phyloP scores from a whole-genome alignment of 495 filamentous ascomycete genomes.

The Xylaria castorea region DNA sequence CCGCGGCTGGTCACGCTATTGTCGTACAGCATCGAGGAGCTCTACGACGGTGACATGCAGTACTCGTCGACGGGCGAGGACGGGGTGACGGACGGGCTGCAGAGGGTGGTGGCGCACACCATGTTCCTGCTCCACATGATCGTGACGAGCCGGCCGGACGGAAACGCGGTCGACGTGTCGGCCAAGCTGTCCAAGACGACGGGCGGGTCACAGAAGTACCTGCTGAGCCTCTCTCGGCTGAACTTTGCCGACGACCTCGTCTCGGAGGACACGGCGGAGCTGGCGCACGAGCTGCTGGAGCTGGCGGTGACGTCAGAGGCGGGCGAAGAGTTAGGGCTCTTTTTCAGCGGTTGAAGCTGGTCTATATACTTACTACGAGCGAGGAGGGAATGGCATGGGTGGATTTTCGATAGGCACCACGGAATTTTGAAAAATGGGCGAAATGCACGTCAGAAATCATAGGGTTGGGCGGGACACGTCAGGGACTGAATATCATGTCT shows the following conservation, averaged over 20 bases:
- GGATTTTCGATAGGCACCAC: neutral
- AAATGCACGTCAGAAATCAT: neutral
- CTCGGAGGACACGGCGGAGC: slow-evolving; percentile 54
- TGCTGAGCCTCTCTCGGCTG: slow-evolving; percentile 51
- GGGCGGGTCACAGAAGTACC: slow-evolving; percentile 50
- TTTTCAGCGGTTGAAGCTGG: slow-evolving; percentile 44
- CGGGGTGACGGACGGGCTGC: slow-evolving; percentile 30
- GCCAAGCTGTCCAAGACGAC: slow-evolving; percentile 46
- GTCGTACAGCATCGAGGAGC: slow-evolving; percentile 50
- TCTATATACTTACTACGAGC: neutral
- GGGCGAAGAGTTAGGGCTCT: slow-evolving; percentile 47
- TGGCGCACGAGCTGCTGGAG: slow-evolving; percentile 56
- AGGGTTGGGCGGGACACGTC: neutral
- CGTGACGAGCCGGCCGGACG: slow-evolving; percentile 46
- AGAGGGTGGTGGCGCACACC: slow-evolving; percentile 37
- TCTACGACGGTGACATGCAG: slow-evolving; percentile 51
- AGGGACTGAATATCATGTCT: slow-evolving; percentile 7
- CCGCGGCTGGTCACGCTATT: slow-evolving; percentile 49
- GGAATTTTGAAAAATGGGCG: neutral
- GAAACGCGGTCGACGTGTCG: slow-evolving; percentile 43
- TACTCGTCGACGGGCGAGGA: slow-evolving; percentile 33
- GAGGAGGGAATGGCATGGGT: neutral
- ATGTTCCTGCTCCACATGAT: slow-evolving; percentile 51
- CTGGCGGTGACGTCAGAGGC: slow-evolving; percentile 54
- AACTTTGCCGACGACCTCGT: slow-evolving; percentile 56